Conservation (phyloP, 169 alveolate genomes). For the Plasmodium berghei region DNA sequence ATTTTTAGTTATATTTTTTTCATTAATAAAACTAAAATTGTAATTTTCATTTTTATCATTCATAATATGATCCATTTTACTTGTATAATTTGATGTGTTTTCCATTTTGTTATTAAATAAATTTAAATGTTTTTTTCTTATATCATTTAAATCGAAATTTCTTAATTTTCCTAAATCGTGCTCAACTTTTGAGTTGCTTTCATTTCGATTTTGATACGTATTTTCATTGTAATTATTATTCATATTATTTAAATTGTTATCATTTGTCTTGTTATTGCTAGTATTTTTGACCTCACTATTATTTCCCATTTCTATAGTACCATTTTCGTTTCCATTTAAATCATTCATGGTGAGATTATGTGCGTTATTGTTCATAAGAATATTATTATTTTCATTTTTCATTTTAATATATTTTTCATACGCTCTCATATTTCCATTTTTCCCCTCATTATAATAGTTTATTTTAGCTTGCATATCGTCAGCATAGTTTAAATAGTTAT, state of each 20-base stretch:
- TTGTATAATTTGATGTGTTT: constrained; percentile 4
- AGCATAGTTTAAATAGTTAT: constrained; percentile 38
- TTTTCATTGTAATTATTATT: not conserved
- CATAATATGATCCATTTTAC: constrained; percentile 7
- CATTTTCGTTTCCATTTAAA: not conserved
- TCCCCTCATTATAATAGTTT: constrained; percentile 35
- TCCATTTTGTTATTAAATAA: constrained; percentile 17
- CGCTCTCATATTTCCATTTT: constrained; percentile 20
- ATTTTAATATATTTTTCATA: constrained; percentile 56
- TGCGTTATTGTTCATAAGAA: not conserved
- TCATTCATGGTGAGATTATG: not conserved
- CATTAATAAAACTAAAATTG: constrained; percentile 13
- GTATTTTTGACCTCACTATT: not conserved
- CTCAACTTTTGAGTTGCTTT: constrained; percentile 9
- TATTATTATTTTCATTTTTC: constrained; percentile 26
- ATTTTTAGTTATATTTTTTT: constrained; percentile 27
- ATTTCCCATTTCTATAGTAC: not conserved
- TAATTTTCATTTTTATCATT: constrained; percentile 47
- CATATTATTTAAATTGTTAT: not conserved
- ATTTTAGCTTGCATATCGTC: constrained; percentile 67
- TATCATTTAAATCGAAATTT: constrained; percentile 33
- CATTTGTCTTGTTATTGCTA: not conserved
- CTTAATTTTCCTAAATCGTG: constrained; percentile 29
- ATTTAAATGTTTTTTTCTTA: constrained; percentile 37
- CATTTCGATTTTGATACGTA: not conserved